Evolutionary conservation across 1,284 basidiomycete species (phyloP), one percentile per base, ranked within the genome.

Genomic region (Malassezia sympodialis): DNA sequence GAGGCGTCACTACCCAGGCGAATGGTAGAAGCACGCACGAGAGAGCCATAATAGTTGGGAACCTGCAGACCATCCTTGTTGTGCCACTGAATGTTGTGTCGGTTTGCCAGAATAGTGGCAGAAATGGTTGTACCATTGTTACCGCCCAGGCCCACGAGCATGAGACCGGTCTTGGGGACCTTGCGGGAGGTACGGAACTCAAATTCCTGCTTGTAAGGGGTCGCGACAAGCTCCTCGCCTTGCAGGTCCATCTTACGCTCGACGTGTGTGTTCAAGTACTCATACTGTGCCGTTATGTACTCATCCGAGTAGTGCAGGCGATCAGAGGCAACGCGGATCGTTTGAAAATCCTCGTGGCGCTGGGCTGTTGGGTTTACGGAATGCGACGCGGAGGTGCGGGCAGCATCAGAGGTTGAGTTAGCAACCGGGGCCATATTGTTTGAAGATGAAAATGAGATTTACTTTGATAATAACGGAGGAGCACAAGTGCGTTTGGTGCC

Each of bases 101-200:
- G 84, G 81, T 98, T 98, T 73, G 94, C 93, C 68, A 96, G 83
- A 75, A 96, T 84, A 64, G 90, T 94, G 26, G 94, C 91, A 65
- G 85, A 85, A 57, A 96, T 82, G 42, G 93, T 98, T 53, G 88
- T 84, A 58, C 93, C 93, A 75, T 98, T 98, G 82, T 98, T 98
- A 59, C 93, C 93, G 63, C 93, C 93, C 63, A 91, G 79, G 62
- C 93, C 93, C 72, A 96, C 86, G 81, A 98, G 86, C 87, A 98
- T 88, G 65, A 96, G 81, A 58, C 93, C 93, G 76, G 90, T 94
- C 80, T 86, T 91, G 67, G 84, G 82, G 56, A 94, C 88, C 73
- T 84, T 82, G 74, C 87, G 81, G 73, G 83, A 80, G 61, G 93
- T 98, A 78, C 86, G 86, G 82, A 98, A 94, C 79, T 96, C 86